A percentile compares a stretch with the other conserved stretches of the same genome.
These are phyloP conservation scores for Fusarium heterosporum DNA, from an alignment of 2,329 filamentous ascomycete species.

Conservation along the genomic window DNA sequence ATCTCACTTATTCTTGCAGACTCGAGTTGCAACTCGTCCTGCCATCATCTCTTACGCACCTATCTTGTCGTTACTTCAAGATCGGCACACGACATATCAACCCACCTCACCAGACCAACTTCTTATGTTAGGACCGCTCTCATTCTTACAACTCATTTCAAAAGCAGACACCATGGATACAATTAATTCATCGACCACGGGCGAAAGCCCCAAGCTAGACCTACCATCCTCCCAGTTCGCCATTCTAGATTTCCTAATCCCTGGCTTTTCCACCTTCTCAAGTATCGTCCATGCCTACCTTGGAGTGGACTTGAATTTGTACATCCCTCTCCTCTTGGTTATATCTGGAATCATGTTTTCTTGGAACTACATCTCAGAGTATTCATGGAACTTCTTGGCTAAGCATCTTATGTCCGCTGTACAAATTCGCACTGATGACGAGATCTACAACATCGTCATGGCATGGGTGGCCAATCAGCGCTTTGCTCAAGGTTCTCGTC, in stretches of 20 bases:
- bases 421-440: conserved; percentile 75
- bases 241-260: conserved; percentile 72
- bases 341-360: conserved; percentile 61
- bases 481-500: conserved; percentile 69
- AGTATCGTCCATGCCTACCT: conserved; percentile 66
- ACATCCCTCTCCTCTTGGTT: conserved; percentile 68
- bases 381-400: conserved; percentile 61
- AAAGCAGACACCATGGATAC: conserved; percentile 42
- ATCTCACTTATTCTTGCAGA: conserved; percentile 21
- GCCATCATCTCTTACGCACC: neutral
- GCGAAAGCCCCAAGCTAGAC: conserved; percentile 5
- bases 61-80: neutral
- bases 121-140: conserved; percentile 24
- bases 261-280: conserved; percentile 71
- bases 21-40: neutral
- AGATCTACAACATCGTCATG: conserved; percentile 80
- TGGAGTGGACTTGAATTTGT: conserved; percentile 71
- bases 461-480: conserved; percentile 73
- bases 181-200: conserved; percentile 36
- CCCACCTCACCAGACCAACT: neutral
- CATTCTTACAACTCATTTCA: conserved; percentile 16
- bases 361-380: conserved; percentile 64
- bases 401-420: conserved; percentile 73
- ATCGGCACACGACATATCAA: neutral
- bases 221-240: conserved; percentile 54